Percentiles rank a stretch among this genome's conserved stretches.
phyloP scores from a whole-genome alignment of 176 grass and related monocot genomes.

The Bromus sterilis region DNA sequence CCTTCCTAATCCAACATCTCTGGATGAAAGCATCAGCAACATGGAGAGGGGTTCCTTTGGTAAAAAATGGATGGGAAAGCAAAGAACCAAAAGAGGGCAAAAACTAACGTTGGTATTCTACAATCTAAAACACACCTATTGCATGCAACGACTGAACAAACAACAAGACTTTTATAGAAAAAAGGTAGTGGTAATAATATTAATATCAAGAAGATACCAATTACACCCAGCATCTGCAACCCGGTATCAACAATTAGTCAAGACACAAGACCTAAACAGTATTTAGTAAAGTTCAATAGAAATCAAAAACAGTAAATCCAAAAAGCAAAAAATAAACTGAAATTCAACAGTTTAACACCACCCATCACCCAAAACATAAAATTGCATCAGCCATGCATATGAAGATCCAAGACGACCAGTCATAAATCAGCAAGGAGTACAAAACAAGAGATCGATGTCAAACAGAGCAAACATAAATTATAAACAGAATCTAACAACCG shows the following conservation, averaged over 20 bases:
- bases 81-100: background rate
- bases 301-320: background rate
- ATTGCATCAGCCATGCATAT: background rate
- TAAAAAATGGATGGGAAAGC: constrained; percentile 7
- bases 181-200: too few relatives aligned
- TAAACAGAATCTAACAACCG: background rate
- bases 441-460: background rate
- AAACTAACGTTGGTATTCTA: constrained; percentile 6
- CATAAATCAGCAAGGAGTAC: background rate
- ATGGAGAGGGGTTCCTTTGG: background rate
- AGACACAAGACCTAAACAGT: background rate
- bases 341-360: background rate
- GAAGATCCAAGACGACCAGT: background rate
- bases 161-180: background rate
- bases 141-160: constrained; percentile 2
- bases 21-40: constrained; percentile 9
- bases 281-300: background rate
- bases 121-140: background rate
- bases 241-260: background rate
- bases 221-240: background rate
- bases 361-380: background rate
- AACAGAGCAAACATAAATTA: background rate
- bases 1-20: background rate
- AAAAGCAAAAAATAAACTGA: background rate
- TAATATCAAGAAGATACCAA: too few relatives aligned